phyloP scores from a whole-genome alignment of 1,139 yeast species.

The Zygosaccharomyces pseudobailii region DNA sequence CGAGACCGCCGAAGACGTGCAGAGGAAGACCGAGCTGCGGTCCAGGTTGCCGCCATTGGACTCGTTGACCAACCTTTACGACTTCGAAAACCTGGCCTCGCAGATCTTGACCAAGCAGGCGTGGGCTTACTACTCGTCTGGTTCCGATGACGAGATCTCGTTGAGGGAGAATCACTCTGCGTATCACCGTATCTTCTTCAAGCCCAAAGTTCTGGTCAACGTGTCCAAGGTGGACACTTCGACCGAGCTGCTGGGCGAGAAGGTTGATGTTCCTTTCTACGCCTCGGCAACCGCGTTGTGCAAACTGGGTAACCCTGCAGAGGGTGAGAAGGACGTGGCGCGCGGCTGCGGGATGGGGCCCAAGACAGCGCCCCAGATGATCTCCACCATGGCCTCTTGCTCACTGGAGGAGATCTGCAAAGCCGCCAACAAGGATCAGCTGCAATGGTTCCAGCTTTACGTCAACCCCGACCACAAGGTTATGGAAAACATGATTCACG shows the following conservation, averaged over 20 bases:
- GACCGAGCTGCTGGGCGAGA: conserved; percentile 51
- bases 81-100: conserved; percentile 78
- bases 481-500: conserved; percentile 55
- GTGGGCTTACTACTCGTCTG: conserved; percentile 90
- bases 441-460: conserved; percentile 87
- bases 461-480: conserved; percentile 68
- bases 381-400: conserved; percentile 74
- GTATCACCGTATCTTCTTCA: conserved; percentile 79
- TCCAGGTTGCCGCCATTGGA: conserved; percentile 35
- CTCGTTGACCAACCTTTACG: conserved; percentile 32
- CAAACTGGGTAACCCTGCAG: conserved; percentile 66
- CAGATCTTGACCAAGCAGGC: conserved; percentile 70
- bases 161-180: conserved; percentile 86
- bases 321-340: conserved; percentile 76
- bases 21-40: conserved; percentile 49
- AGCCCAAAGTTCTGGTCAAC: conserved; percentile 70
- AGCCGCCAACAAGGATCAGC: conserved; percentile 45
- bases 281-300: conserved; percentile 80
- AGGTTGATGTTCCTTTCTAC: conserved; percentile 63
- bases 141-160: conserved; percentile 88
- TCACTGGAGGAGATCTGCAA: conserved; percentile 67
- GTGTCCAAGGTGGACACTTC: conserved; percentile 47
- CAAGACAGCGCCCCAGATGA: conserved; percentile 71
- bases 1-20: conserved; percentile 49
- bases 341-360: conserved; percentile 61